These are phyloP conservation scores for Scedosporium boydii DNA, from an alignment of 2,329 filamentous ascomycete species.

Conservation along the genomic window DNA sequence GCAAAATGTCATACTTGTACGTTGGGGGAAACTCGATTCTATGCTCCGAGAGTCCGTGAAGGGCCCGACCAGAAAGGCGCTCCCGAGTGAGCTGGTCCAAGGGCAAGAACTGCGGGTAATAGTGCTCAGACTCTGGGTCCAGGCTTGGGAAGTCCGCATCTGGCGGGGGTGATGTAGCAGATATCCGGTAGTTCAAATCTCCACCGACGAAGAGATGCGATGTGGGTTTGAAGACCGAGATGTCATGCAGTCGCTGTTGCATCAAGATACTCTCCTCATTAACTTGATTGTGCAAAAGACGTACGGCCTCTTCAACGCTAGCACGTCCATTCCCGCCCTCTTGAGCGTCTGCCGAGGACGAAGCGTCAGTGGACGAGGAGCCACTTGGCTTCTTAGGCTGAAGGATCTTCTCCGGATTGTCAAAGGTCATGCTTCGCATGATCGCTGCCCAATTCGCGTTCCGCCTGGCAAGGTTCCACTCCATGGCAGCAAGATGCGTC, in stretches of 20 bases:
- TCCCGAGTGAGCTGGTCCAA: constrained; percentile 75
- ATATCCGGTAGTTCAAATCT: constrained; percentile 91
- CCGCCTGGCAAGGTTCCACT: constrained; percentile 62
- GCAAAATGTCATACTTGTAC: constrained; percentile 69
- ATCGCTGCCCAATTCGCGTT: constrained; percentile 87
- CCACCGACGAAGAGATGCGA: constrained; percentile 79
- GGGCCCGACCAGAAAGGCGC: constrained; percentile 54
- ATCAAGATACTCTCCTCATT: constrained; percentile 23
- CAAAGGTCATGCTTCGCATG: constrained; percentile 70
- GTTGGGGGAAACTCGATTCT: constrained; percentile 76
- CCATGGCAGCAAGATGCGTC: constrained; percentile 82
- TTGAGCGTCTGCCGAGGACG: constrained; percentile 7
- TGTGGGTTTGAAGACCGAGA: constrained; percentile 64
- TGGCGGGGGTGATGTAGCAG: constrained; percentile 51
- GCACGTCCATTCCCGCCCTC: constrained; percentile 10
- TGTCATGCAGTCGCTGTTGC: constrained; percentile 40
- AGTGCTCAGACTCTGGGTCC: constrained; percentile 42
- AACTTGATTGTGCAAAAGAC: constrained; percentile 24
- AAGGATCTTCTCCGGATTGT: constrained; percentile 36
- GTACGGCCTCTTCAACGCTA: constrained; percentile 14
- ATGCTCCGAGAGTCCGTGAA: constrained; percentile 72
- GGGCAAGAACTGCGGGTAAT: constrained; percentile 59
- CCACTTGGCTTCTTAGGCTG: not conserved
- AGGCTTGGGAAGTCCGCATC: constrained; percentile 54
- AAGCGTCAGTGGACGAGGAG: not conserved